A percentile compares a stretch with the other conserved stretches of the same genome.
Evolutionary conservation across 805 yeast genomes (phyloP).

Genomic region (Ogataea methylovora): DNA sequence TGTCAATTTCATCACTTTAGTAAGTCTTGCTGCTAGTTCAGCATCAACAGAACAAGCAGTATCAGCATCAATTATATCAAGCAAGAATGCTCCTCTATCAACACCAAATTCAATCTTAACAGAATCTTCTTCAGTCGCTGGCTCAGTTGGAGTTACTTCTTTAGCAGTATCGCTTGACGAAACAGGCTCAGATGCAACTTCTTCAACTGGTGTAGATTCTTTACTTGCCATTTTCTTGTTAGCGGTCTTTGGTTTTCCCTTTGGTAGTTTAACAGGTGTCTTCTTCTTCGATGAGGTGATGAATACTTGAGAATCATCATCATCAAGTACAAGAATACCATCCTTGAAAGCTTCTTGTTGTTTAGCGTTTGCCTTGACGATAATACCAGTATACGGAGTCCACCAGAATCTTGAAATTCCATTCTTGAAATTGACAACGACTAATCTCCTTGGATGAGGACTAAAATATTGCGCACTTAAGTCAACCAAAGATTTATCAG

Average conservation of each 20-base stretch:
- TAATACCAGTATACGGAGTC: slow-evolving; percentile 10
- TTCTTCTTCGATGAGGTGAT: not conserved
- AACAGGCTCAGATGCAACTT: too few species aligned
- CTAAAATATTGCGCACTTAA: slow-evolving; percentile 7
- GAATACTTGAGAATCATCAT: not conserved
- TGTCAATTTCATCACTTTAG: slow-evolving; percentile 34
- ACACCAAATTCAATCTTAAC: too few species aligned
- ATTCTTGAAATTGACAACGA: slow-evolving; percentile 4
- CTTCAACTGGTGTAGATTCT: not conserved
- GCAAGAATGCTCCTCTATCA: too few species aligned
- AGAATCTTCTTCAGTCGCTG: too few species aligned
- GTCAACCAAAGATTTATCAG: slow-evolving; percentile 6
- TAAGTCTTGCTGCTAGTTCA: slow-evolving; percentile 30
- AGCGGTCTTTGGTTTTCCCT: not conserved
- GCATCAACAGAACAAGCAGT: slow-evolving; percentile 35
- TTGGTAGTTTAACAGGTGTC: too few species aligned
- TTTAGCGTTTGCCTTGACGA: not conserved
- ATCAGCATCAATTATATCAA: too few species aligned
- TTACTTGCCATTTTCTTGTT: not conserved
- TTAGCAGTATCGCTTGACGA: too few species aligned
- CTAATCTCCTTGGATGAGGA: slow-evolving; percentile 5
- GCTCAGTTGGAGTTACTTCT: too few species aligned
- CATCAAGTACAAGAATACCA: not conserved
- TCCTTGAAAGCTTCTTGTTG: not conserved
- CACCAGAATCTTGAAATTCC: slow-evolving; percentile 6